phyloP scores from a whole-genome alignment of 1,284 basidiomycete genomes.

The Malassezia caprae region DNA sequence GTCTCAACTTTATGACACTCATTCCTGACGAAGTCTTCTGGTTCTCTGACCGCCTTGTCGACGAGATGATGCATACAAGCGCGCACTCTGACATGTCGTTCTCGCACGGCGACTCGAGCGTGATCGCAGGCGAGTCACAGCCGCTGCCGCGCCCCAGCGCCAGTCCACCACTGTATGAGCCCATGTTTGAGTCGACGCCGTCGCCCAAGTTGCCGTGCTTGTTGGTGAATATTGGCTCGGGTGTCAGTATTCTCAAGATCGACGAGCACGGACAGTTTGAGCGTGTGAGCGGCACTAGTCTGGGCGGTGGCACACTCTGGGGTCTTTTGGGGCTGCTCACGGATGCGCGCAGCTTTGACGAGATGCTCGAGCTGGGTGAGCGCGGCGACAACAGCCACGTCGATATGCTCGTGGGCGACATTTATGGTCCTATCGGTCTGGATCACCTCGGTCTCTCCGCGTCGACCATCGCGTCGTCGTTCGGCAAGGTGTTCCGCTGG shows the following conservation, averaged over 20 bases:
- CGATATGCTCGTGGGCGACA: constrained; percentile 98
- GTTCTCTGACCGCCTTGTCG: constrained; percentile 91
- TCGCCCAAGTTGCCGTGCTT: constrained; percentile 75
- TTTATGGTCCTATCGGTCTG: constrained; percentile 72
- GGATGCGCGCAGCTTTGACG: constrained; percentile 90
- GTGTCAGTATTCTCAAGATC: constrained; percentile 93
- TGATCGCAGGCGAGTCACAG: neutral
- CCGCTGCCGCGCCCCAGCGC: constrained; percentile 76
- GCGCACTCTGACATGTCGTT: neutral
- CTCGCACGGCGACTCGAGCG: constrained; percentile 12
- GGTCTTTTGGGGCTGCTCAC: constrained; percentile 86
- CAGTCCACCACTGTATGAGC: constrained; percentile 76
- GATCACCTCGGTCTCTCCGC: constrained; percentile 68
- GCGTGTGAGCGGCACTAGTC: constrained; percentile 88
- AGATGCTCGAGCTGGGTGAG: constrained; percentile 91
- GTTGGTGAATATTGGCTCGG: constrained; percentile 95
- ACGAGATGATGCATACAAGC: constrained; percentile 24
- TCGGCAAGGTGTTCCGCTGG: constrained; percentile 96
- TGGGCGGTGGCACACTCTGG: constrained; percentile 99
- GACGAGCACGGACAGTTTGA: constrained; percentile 91
- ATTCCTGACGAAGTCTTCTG: constrained; percentile 97
- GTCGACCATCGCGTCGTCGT: constrained; percentile 91
- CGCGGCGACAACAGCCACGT: constrained; percentile 84
- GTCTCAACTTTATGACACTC: constrained; percentile 87
- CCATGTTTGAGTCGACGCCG: constrained; percentile 70